phyloP scores from a whole-genome alignment of 2,329 filamentous ascomycete genomes.

The Cercospora janseana region DNA sequence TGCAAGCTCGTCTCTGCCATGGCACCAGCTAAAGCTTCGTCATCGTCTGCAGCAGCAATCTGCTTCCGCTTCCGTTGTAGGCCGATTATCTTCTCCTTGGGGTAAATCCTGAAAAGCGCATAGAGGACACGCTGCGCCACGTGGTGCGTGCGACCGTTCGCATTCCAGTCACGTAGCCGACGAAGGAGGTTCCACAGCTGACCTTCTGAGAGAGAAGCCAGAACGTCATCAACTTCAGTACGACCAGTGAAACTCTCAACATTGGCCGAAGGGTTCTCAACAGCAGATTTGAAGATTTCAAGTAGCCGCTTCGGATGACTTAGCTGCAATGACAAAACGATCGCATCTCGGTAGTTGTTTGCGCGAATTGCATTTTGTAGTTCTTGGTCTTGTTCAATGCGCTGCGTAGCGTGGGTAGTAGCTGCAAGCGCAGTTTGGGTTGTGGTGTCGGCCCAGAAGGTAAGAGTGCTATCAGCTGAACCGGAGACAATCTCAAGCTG shows the following conservation, averaged over 20 bases:
- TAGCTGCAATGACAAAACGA: conserved; percentile 84
- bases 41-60: conserved; percentile 26
- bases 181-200: conserved; percentile 82
- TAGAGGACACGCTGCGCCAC: conserved; percentile 83
- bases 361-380: conserved; percentile 88
- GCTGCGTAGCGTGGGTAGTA: conserved; percentile 69
- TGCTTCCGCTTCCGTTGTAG: conserved; percentile 35
- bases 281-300: conserved; percentile 76
- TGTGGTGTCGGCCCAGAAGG: conserved; percentile 94
- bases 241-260: conserved; percentile 63
- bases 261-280: conserved; percentile 62
- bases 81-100: conserved; percentile 68
- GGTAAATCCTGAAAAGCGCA: conserved; percentile 76
- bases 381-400: conserved; percentile 91
- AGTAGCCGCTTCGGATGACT: conserved; percentile 91
- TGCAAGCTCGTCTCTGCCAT: conserved; percentile 37
- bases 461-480: conserved; percentile 86
- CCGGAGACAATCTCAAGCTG: conserved; percentile 78
- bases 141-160: conserved; percentile 80
- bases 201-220: conserved; percentile 74
- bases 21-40: conserved; percentile 32
- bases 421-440: conserved; percentile 72
- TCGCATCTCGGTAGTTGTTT: conserved; percentile 87
- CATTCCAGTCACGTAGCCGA: conserved; percentile 92
- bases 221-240: conserved; percentile 73